A percentile compares a stretch with the other conserved stretches of the same genome.
phyloP scores from a whole-genome alignment of 805 yeast species.

The Saccharomycopsis sp. region DNA sequence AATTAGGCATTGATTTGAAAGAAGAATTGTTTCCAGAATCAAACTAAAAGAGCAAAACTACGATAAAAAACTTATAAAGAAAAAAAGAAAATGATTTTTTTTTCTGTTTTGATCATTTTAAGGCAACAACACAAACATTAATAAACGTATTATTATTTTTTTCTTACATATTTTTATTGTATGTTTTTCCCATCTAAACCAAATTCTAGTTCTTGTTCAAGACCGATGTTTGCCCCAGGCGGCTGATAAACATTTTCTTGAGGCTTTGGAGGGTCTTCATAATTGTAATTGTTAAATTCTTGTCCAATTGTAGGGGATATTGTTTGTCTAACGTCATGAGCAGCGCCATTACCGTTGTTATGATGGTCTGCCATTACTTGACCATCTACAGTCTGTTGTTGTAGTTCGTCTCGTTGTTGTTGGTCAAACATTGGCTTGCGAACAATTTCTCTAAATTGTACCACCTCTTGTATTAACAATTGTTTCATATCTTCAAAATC shows the following conservation, averaged over 20 bases:
- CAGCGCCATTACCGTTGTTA: constrained; percentile 21
- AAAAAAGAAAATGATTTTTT: no score
- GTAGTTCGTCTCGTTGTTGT: constrained; percentile 25
- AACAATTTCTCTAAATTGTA: constrained; percentile 70
- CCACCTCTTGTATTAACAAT: constrained; percentile 77
- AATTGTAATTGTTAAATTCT: constrained; percentile 20
- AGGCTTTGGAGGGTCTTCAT: constrained; percentile 50
- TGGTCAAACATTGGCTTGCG: constrained; percentile 50
- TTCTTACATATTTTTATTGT: no score
- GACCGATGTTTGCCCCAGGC: constrained; percentile 32
- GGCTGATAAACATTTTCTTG: constrained; percentile 38
- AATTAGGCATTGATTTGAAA: constrained; percentile 87
- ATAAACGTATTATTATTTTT: no score
- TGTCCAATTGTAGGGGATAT: constrained; percentile 24
- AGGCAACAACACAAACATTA: no score
- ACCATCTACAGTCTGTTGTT: constrained; percentile 25
- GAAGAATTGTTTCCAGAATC: constrained; percentile 67
- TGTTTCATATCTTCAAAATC: constrained; percentile 69
- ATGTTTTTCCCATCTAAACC: constrained; percentile 54
- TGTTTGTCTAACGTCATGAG: constrained; percentile 23
- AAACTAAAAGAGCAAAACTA: no score
- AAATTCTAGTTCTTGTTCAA: constrained; percentile 61
- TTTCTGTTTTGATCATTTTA: no score
- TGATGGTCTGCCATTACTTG: constrained; percentile 25
- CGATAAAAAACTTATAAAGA: no score